Evolutionary conservation across 176 grass and related monocot species (phyloP).

Genomic region (Pontederia crassipes): DNA sequence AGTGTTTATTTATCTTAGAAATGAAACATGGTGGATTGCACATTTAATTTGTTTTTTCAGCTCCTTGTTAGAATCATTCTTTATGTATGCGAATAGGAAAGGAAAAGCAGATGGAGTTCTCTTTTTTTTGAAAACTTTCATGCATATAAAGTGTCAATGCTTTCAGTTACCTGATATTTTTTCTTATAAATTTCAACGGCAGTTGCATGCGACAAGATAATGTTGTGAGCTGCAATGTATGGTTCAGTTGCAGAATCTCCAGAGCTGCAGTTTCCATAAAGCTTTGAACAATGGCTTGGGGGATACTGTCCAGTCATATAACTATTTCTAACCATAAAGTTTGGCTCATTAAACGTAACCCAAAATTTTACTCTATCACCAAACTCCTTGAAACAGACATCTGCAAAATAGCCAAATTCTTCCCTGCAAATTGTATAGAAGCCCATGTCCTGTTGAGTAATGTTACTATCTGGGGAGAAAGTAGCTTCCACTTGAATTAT

Average conservation of each 20-base stretch:
- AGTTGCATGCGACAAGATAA: constrained; percentile 48
- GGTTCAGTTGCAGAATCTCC: constrained; percentile 44
- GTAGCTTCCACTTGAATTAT: neutral
- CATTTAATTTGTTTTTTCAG: too few relatives aligned
- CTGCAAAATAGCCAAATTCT: constrained; percentile 39
- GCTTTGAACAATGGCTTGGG: constrained; percentile 36
- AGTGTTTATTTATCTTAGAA: neutral
- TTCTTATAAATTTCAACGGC: constrained; percentile 38
- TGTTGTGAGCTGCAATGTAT: constrained; percentile 40
- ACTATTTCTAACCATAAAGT: constrained; percentile 21
- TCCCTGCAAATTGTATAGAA: constrained; percentile 27
- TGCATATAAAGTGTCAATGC: neutral
- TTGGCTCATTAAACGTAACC: constrained; percentile 75
- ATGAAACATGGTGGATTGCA: neutral
- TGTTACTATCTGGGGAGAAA: neutral
- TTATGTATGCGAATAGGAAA: neutral
- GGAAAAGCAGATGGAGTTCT: neutral
- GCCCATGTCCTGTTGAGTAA: neutral
- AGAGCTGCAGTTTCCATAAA: constrained; percentile 34
- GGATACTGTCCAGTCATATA: constrained; percentile 28
- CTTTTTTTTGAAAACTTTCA: neutral
- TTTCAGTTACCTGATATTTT: constrained; percentile 38
- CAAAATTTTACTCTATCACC: constrained; percentile 53
- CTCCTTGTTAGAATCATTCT: neutral
- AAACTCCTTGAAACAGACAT: constrained; percentile 63